A percentile compares a stretch with the other conserved stretches of the same genome.
Conservation (phyloP, 78 protist genomes). For the Cavenderia fasciculata region DNA sequence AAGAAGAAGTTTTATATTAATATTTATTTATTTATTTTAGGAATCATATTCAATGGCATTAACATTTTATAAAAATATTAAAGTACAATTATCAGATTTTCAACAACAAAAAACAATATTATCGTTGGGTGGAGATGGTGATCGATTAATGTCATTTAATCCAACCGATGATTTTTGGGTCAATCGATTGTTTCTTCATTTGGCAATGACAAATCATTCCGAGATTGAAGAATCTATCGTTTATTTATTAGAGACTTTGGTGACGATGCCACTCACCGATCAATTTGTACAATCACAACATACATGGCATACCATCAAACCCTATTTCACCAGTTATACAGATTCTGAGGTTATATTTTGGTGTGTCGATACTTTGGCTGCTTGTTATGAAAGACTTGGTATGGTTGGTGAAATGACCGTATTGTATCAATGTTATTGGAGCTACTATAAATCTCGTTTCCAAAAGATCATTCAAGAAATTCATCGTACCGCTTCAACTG, state of each 20-base stretch:
- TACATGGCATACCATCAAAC: constrained; percentile 6
- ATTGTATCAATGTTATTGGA: constrained; percentile 53
- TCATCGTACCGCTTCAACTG: neutral
- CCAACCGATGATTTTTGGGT: constrained; percentile 61
- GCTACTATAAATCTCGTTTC: constrained; percentile 41
- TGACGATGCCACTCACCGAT: constrained; percentile 8
- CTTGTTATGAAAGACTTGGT: constrained; percentile 54
- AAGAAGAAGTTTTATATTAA: neutral
- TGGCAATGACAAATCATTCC: constrained; percentile 64
- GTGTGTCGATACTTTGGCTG: constrained; percentile 32
- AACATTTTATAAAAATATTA: constrained; percentile 19
- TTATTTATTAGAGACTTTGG: constrained; percentile 23
- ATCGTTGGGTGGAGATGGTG: neutral
- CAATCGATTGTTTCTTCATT: constrained; percentile 27
- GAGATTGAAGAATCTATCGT: constrained; percentile 60
- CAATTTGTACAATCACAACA: neutral
- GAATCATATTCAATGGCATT: constrained; percentile 41
- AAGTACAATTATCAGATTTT: constrained; percentile 5
- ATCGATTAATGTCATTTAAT: neutral
- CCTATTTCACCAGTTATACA: constrained; percentile 3
- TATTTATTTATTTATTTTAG: neutral
- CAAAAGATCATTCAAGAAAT: constrained; percentile 23
- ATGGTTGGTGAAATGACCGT: constrained; percentile 75
- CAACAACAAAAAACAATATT: too few species aligned
- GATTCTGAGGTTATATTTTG: constrained; percentile 44